Evolutionary conservation across 2,329 filamentous ascomycete species (phyloP), one percentile per base, ranked within the genome.

Genomic region (Beauveria brongniartii): DNA sequence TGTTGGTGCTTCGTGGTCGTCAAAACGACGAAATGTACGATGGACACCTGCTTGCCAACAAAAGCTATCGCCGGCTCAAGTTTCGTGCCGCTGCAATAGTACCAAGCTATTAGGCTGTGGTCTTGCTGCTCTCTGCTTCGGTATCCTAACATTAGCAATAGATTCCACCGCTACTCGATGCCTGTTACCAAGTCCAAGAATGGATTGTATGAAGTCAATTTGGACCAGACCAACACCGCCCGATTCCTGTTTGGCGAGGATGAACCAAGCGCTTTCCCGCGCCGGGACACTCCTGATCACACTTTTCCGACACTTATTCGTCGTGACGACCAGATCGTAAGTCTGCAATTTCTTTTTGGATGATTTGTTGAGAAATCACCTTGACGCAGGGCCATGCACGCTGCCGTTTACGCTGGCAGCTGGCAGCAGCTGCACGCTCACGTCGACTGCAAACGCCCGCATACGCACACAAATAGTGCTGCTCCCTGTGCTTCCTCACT

Each of bases 91-190:
- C 37, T 8, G 24, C 22, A 20, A 14, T 18, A 12, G 51, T 24
- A 30, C 24, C 5, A 22, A 22, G 24, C 2, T 26, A 14, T n/a
- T 9, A 5, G 43, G 34, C 16, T 14, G 14, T 28, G 3, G 6
- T 3, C 14, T 10, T 30, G 22, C 46, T 30, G 1, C 10, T n/a
- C 18, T n/a, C 22, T 41, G 16, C 16, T 20, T 12, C 50, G 28
- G 37, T 44, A 26, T 54, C 8, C 48, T 59, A 44, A 54, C 46
- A n/a, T 54, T 64, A 62, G 68, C 63, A 64, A 67, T 67, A 95
- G 91, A 66, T 81, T 88, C 63, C 95, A 96, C 72, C 89, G 93
- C 65, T 96, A 96, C 74, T 97, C 93, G 5, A 92, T 97, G 89
- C 93, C 93, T 37, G 89, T 93, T 56, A 91, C 89, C 53, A 82